Conservation (phyloP, 2,329 filamentous ascomycete genomes). For the Ascosphaera aggregata region DNA sequence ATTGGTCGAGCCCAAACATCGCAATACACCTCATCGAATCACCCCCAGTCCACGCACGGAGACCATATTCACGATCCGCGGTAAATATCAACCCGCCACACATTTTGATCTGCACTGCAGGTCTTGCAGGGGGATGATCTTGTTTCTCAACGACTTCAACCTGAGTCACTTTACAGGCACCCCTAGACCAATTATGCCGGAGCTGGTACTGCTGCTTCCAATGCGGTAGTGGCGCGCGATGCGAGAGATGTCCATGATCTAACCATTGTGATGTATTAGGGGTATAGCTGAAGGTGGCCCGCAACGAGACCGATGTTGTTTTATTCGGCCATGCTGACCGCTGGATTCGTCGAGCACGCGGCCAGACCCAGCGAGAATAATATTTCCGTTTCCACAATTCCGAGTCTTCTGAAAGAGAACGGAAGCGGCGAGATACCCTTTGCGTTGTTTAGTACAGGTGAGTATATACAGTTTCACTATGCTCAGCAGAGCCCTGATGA, state of each 20-base stretch:
- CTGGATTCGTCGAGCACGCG: conserved; percentile 52
- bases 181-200: conserved; percentile 74
- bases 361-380: conserved; percentile 66
- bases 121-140: conserved; percentile 12
- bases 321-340: conserved; percentile 15
- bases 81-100: conserved; percentile 57
- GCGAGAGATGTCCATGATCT: conserved; percentile 34
- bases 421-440: conserved; percentile 44
- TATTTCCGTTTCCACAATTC: conserved; percentile 85
- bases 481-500: too few relatives aligned
- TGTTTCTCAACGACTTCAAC: conserved; percentile 36
- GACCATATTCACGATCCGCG: conserved; percentile 41
- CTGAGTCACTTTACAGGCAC: conserved; percentile 58
- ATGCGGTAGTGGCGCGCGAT: conserved; percentile 18
- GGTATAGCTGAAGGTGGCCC: conserved; percentile 24
- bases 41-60: conserved; percentile 59
- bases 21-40: conserved; percentile 36
- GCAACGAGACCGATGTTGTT: not conserved
- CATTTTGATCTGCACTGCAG: conserved; percentile 50
- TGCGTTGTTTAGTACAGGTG: conserved; percentile 3
- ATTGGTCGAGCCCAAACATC: conserved; percentile 11
- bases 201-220: conserved; percentile 84
- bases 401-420: conserved; percentile 49
- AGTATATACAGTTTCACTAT: too few relatives aligned
- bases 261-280: conserved; percentile 36